These are phyloP conservation scores for Solioccasus polychromus DNA, from an alignment of 768 basidiomycete genomes.

Conservation along the genomic window DNA sequence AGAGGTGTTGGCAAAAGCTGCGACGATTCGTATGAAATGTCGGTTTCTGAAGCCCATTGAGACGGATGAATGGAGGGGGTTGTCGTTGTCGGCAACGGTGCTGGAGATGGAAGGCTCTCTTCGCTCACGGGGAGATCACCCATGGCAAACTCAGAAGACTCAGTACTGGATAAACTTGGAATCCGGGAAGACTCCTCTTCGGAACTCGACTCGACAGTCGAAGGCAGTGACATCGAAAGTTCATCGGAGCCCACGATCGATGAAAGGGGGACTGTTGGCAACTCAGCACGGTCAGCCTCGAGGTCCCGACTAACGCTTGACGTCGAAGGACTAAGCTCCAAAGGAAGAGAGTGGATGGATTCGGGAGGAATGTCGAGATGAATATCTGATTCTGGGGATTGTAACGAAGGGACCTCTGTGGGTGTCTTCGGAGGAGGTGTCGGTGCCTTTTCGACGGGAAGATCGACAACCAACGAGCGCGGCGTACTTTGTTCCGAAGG, in stretches of 20 bases:
- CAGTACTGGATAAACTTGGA: conserved; percentile 40
- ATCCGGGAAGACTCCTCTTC: conserved; percentile 29
- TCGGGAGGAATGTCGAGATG: conserved; percentile 21
- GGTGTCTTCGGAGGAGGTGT: conserved; percentile 30
- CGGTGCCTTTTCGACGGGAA: conserved; percentile 19
- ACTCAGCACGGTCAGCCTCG: conserved; percentile 18
- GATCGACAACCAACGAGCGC: conserved; percentile 36
- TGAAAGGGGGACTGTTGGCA: conserved; percentile 4
- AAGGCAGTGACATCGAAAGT: conserved; percentile 24
- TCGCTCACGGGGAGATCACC: conserved; percentile 28
- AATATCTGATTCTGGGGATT: conserved; percentile 25
- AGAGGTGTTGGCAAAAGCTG: conserved; percentile 72
- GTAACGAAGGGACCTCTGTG: conserved; percentile 24
- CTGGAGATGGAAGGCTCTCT: conserved; percentile 31
- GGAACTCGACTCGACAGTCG: conserved; percentile 33
- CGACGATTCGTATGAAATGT: conserved; percentile 74
- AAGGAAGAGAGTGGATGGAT: conserved; percentile 40
- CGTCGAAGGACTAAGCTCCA: conserved; percentile 28
- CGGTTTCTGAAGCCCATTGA: conserved; percentile 62
- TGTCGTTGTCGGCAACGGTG: conserved; percentile 35
- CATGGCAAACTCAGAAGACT: conserved; percentile 36
- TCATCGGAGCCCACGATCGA: conserved; percentile 22
- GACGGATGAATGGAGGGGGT: conserved; percentile 41
- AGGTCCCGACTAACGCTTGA: conserved; percentile 22
- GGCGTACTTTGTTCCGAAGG: conserved; percentile 35